Base-by-base conservation (phyloP, 2,329 filamentous ascomycete genomes). In the Sarocladium kiliense region DNA sequence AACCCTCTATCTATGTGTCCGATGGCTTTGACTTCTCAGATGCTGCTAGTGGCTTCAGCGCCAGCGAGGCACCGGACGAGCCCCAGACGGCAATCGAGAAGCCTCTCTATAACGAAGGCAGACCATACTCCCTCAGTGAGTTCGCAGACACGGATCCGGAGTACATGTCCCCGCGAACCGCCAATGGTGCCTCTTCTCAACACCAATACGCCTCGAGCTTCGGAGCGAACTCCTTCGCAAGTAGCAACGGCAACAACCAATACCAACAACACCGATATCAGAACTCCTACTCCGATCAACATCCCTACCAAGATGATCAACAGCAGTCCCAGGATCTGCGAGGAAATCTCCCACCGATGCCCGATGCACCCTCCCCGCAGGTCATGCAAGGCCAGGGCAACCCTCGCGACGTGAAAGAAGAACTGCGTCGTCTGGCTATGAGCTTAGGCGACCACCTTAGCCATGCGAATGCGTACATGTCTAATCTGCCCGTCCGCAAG, bases 1-100 rank as follows among this genome's bases (percentile, higher is more conserved):
- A 83, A 59, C 80, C 80, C 1, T 82, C 79, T 3, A 82, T 85
- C 47, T 85, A 85, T 62, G 77, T 85, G 10, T 80, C 80, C 1
- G 82, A 85, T 58, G 80, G 83, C 57, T 80, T 77, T 7, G 74
- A 79, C 25, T 78, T 75, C 57, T 72, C 77, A 2, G 67, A 64
- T 19, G 65, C 68, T 11, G 63, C 72, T 34, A 66, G 64, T 3
- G 67, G 71, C 34, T 58, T 69, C 27, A 63, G 63, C 49, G 59
- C 65, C 25, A 61, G 62, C 42, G 58, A 60, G 60, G 61, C 9
- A 57, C 57, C 56, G 6, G 57, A 59, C 6, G 59, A 59, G 23
- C 56, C 54, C 2, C 37, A 55, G 10, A 47, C 51, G 25, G 37
- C 26, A 2, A 23, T 41, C 16, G 49, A 55, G 34, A 54, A 58